Conservation (phyloP, 2,329 filamentous ascomycete genomes). For the Colletotrichum sp. region DNA sequence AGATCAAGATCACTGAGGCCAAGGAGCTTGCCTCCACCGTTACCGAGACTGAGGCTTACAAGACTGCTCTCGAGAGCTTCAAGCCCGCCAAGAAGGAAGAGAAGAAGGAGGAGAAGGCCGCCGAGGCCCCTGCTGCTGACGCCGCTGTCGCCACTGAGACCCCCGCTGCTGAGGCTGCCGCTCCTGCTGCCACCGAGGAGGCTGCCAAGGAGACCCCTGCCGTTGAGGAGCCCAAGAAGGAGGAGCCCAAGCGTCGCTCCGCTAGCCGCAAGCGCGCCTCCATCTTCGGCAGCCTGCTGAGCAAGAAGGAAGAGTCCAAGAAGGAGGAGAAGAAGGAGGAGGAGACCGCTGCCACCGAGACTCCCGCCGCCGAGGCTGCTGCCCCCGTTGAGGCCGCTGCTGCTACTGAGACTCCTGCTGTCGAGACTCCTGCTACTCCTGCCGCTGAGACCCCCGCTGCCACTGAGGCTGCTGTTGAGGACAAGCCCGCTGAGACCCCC, state of each 20-base stretch:
- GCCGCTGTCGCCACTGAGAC: slow-evolving; percentile 34
- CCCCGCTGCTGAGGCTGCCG: slow-evolving; percentile 29
- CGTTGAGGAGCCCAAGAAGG: slow-evolving; percentile 49
- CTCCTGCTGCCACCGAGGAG: slow-evolving; percentile 30
- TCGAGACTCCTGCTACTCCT: slow-evolving; percentile 34
- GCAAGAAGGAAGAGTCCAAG: slow-evolving; percentile 59
- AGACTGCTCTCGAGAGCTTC: slow-evolving; percentile 77
- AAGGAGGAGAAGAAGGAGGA: slow-evolving; percentile 49
- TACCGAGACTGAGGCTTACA: slow-evolving; percentile 84
- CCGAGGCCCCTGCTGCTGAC: slow-evolving; percentile 44
- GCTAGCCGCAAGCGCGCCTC: slow-evolving; percentile 70
- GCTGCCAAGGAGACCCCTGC: slow-evolving; percentile 38
- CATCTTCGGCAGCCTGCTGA: slow-evolving; percentile 63
- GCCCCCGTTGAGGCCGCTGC: slow-evolving; percentile 31
- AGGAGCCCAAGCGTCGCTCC: slow-evolving; percentile 67
- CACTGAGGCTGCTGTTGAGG: slow-evolving; percentile 38
- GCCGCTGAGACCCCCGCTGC: slow-evolving; percentile 39
- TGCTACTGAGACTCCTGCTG: slow-evolving; percentile 35
- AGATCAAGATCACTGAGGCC: slow-evolving; percentile 82
- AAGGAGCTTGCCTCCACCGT: slow-evolving; percentile 80
- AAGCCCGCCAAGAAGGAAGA: slow-evolving; percentile 51
- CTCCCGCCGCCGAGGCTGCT: slow-evolving; percentile 32
- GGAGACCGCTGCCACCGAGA: slow-evolving; percentile 34
- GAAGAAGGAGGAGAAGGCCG: slow-evolving; percentile 53
- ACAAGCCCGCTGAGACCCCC: slow-evolving; percentile 35